A percentile compares a stretch with the other conserved stretches of the same genome.
These are phyloP conservation scores for Bruguiera gymnorhiza DNA, from an alignment of 345 rosid species.

Conservation along the genomic window DNA sequence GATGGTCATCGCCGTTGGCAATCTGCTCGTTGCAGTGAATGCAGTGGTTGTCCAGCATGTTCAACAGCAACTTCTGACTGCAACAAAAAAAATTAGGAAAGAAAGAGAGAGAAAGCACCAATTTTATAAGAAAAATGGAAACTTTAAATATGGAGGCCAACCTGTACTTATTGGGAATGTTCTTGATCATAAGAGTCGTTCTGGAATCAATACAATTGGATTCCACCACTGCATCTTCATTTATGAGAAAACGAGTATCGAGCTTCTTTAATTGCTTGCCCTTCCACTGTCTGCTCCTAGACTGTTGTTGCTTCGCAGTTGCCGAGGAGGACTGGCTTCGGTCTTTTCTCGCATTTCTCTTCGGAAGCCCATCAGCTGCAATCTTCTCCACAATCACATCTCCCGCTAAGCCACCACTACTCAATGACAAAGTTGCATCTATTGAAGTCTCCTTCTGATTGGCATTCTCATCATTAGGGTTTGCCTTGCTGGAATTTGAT, in stretches of 20 bases:
- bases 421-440: constrained; percentile 34
- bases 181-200: constrained; percentile 95
- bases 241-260: constrained; percentile 55
- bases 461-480: constrained; percentile 24
- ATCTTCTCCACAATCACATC: constrained; percentile 10
- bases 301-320: constrained; percentile 27
- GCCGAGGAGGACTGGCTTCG: constrained; percentile 12
- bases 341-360: constrained; percentile 31
- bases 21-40: constrained; percentile 79
- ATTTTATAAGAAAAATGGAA: no score
- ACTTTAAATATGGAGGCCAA: constrained; percentile 11
- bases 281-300: constrained; percentile 46
- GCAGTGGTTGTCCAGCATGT: constrained; percentile 88
- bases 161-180: constrained; percentile 98
- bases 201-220: constrained; percentile 55
- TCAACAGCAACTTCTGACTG: constrained; percentile 45
- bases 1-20: constrained; percentile 38
- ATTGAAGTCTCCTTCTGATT: constrained; percentile 1
- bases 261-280: constrained; percentile 37
- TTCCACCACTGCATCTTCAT: constrained; percentile 48
- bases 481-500: constrained; percentile 12
- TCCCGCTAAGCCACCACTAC: constrained; percentile 7
- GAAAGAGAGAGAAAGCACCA: background rate
- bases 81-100: background rate
- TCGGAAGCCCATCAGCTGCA: constrained; percentile 13